Percentiles rank a stretch among this genome's conserved stretches.
These are phyloP conservation scores for Ottelia alismoides DNA, from an alignment of 106 monocot genomes.

Conservation along the genomic window DNA sequence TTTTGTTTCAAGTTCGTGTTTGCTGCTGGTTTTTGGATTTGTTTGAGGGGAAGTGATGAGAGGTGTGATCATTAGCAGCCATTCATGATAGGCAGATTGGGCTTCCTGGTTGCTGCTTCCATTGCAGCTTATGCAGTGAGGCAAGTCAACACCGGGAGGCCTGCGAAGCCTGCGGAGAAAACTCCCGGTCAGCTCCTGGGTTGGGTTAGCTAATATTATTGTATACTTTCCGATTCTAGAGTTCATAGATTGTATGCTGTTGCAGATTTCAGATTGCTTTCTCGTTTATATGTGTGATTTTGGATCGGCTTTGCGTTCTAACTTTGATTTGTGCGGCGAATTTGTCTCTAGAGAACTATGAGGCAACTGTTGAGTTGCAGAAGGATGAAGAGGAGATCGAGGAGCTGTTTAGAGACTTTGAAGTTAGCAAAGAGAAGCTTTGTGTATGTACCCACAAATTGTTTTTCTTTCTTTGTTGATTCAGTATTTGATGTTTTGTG, in stretches of 20 bases:
- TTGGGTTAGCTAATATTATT: no score
- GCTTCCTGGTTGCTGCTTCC: constrained; percentile 72
- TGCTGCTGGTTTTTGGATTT: neutral
- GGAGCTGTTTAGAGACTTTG: constrained; percentile 18
- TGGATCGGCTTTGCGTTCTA: no score
- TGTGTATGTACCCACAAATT: constrained; percentile 12
- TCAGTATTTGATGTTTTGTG: no score
- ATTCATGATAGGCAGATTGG: constrained; percentile 70
- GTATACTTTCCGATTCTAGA: no score
- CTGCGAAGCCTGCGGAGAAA: constrained; percentile 8
- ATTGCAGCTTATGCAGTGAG: constrained; percentile 61
- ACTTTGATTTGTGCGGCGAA: neutral
- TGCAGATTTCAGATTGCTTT: no score
- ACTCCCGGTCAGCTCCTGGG: constrained; percentile 43
- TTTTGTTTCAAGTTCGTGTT: neutral
- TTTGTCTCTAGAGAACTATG: constrained; percentile 32
- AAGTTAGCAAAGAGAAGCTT: constrained; percentile 9
- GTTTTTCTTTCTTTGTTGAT: no score
- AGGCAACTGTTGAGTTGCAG: neutral
- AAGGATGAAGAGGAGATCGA: constrained; percentile 19
- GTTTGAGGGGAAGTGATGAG: neutral
- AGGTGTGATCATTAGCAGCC: constrained; percentile 5
- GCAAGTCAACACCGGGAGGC: constrained; percentile 36
- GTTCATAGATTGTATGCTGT: no score
- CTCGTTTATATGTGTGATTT: no score